Conservation (phyloP, 1,284 basidiomycete species). For the Hymenochaete sp. region DNA sequence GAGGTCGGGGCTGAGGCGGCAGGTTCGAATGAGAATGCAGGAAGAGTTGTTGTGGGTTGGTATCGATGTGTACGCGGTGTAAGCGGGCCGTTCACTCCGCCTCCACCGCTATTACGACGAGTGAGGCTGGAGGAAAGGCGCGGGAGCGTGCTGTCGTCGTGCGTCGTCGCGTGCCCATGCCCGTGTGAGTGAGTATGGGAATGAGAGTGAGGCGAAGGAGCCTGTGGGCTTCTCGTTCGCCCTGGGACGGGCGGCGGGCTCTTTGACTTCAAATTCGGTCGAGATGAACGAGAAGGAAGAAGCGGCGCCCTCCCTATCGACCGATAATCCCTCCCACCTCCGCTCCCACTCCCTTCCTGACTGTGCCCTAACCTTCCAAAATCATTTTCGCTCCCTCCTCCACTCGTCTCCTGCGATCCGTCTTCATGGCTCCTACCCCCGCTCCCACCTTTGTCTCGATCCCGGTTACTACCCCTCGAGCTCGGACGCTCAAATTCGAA, state of each 20-base stretch:
- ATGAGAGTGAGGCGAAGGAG: constrained; percentile 6
- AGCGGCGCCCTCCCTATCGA: constrained; percentile 8
- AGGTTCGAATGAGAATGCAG: constrained; percentile 15
- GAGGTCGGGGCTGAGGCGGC: constrained; percentile 5
- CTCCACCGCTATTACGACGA: constrained; percentile 7
- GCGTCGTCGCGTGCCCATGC: not conserved
- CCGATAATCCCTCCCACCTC: too few species aligned
- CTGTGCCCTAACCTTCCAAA: too few species aligned
- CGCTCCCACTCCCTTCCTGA: too few species aligned
- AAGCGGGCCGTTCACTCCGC: not conserved
- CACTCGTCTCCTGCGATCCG: too few species aligned
- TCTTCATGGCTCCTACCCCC: too few species aligned
- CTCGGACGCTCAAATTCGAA: constrained; percentile 65
- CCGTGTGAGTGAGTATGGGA: constrained; percentile 6
- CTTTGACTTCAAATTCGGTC: constrained; percentile 3
- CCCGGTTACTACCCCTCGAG: constrained; percentile 23
- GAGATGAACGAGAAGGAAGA: constrained; percentile 13
- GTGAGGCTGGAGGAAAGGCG: constrained; percentile 13
- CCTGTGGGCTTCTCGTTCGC: constrained; percentile 11
- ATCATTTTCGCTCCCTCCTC: too few species aligned
- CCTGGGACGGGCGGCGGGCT: constrained; percentile 11
- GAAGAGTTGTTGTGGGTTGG: constrained; percentile 6
- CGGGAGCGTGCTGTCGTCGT: constrained; percentile 15
- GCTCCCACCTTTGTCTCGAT: too few species aligned
- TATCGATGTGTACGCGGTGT: not conserved